Base-by-base conservation (phyloP, 2,329 filamentous ascomycete genomes). In the Juglanconis oblonga region DNA sequence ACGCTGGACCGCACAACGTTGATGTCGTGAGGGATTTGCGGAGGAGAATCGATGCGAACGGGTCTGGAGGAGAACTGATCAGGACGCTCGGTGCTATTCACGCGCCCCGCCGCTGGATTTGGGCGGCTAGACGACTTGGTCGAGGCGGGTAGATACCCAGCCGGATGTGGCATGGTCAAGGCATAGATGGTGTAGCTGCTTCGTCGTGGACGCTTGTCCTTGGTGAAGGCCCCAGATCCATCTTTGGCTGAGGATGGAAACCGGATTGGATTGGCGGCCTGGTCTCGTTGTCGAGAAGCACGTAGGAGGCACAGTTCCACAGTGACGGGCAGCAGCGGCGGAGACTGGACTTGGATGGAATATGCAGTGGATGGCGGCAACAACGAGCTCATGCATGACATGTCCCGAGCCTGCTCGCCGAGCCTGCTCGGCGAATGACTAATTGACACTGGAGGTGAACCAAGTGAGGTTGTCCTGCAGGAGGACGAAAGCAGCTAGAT, bases 1-100 rank as follows among this genome's bases (percentile, higher is more conserved):
- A 68, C 65, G 9, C 58, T 52, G 1, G 60, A 7, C 3, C 65
- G 67, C n/a, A 64, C 63, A 0, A 64, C 58, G 14, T 62, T 62
- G 32, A 73, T 62, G 57, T 65, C 63, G 1, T 59, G 36, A 17
- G 63, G 64, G 45, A 68, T 56, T 8, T 67, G 64, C 2, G 49
- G 52, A 8, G 67, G 64, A 6, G 66, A 66, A 54, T 66, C 64
- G 1, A 62, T 61, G 40, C 64, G 24, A 4, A 50, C 56, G 4
- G 61, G 59, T 44, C 17, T 56, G 35, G 47, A 17, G 8, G 24
- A 59, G 17, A 51, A 36, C 5, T 55, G 51, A 1, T 36, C 52
- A 6, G 44, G 57, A 24, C 17, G 17, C 17, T 24, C 17, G 17
- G 17, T 24, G 17, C 17, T 17, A 51, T 17, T n/a, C 40, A 36